A percentile compares a stretch with the other conserved stretches of the same genome.
Evolutionary conservation across 2,329 filamentous ascomycete species (phyloP).

Genomic region (Polychaeton citri): DNA sequence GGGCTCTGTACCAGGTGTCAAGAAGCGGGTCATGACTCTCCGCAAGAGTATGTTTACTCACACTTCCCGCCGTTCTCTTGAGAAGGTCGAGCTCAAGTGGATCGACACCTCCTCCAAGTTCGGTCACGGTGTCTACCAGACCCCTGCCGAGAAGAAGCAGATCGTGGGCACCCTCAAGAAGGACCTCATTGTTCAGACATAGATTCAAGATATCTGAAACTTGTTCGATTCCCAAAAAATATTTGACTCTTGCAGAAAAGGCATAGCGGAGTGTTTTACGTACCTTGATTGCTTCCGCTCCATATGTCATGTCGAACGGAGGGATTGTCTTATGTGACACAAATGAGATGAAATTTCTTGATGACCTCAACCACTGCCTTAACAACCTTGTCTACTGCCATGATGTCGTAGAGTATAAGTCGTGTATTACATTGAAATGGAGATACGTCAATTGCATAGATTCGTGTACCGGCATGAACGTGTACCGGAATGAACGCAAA

Average conservation of each 20-base stretch:
- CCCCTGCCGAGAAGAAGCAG: constrained; percentile 91
- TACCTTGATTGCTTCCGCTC: background rate
- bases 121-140: constrained; percentile 99
- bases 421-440: too few relatives aligned
- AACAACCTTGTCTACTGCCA: background rate
- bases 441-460: too few relatives aligned
- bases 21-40: constrained; percentile 99
- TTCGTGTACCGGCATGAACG: too few relatives aligned
- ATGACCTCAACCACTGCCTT: background rate
- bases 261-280: background rate
- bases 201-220: background rate
- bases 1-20: constrained; percentile 92
- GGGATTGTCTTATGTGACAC: background rate
- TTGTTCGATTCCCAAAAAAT: constrained; percentile 1
- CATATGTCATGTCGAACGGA: background rate
- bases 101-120: constrained; percentile 99
- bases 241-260: background rate
- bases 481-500: too few relatives aligned
- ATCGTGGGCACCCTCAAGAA: constrained; percentile 99
- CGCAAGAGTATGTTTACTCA: constrained; percentile 98
- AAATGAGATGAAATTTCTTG: constrained; percentile 1
- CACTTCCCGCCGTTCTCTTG: constrained; percentile 86
- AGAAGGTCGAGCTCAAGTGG: constrained; percentile 99
- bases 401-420: too few relatives aligned
- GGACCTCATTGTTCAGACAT: constrained; percentile 48